phyloP scores from a whole-genome alignment of 495 filamentous ascomycete species.

The Tuber melanosporum region DNA sequence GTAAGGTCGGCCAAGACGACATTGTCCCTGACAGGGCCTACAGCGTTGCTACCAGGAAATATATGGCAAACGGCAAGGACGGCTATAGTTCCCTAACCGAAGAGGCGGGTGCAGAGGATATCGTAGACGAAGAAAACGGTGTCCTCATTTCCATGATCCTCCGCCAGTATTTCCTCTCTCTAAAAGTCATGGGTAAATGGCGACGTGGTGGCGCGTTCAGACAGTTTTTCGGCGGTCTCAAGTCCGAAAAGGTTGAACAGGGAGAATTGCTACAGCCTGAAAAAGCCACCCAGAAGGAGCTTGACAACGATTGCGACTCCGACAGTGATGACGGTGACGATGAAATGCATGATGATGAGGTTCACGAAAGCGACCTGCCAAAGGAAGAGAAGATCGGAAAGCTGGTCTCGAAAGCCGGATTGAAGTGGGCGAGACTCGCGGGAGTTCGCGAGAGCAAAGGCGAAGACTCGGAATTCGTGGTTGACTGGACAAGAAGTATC shows the following conservation, averaged over 20 bases:
- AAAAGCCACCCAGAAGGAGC: constrained; percentile 33
- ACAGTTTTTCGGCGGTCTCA: constrained; percentile 15
- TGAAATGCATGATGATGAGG: constrained; percentile 36
- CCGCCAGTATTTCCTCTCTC: constrained; percentile 79
- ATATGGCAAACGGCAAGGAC: constrained; percentile 78
- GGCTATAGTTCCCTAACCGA: constrained; percentile 68
- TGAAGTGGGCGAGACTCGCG: constrained; percentile 68
- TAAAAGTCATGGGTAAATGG: constrained; percentile 75
- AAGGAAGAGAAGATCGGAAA: constrained; percentile 42
- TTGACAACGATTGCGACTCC: constrained; percentile 44
- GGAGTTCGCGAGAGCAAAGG: constrained; percentile 51
- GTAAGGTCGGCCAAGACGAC: constrained; percentile 53
- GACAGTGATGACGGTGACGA: constrained; percentile 46
- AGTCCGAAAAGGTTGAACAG: constrained; percentile 49
- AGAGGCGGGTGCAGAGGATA: constrained; percentile 69
- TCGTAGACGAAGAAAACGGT: constrained; percentile 79
- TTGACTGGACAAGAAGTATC: constrained; percentile 73
- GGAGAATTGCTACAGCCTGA: constrained; percentile 59
- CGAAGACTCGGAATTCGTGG: constrained; percentile 54
- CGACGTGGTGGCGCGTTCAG: constrained; percentile 52
- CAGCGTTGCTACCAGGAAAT: constrained; percentile 57
- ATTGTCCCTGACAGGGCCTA: constrained; percentile 59
- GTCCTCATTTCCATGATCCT: constrained; percentile 76
- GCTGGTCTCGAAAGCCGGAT: constrained; percentile 56
- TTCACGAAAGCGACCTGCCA: constrained; percentile 41